Base-by-base conservation (phyloP, 2,329 filamentous ascomycete genomes). In the Fonsecaea multimorphosa region DNA sequence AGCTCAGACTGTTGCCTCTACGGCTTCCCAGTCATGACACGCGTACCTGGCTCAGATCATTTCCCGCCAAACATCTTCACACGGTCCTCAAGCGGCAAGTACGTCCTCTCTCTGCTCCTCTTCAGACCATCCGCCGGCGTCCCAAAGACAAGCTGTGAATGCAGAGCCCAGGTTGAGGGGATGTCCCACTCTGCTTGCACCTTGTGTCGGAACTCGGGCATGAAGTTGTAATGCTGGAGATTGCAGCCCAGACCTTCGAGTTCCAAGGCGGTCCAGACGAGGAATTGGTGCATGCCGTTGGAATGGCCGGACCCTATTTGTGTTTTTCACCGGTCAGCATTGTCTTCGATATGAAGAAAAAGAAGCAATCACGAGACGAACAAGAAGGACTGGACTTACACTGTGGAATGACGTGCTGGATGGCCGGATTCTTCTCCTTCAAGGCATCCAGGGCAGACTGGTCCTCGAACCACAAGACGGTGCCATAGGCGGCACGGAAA, bases 151-250 rank as follows among this genome's bases (percentile, higher is more conserved):
- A 97, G 82, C 84, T 96, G 91, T 27, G 90, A 89, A 75, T 89
- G 86, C 70, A 96, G 85, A 74, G 86, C 86, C 92, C 92, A 97
- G 72, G 85, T 85, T 22, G 80, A 74, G 51, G 91, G 90, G 31
- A 96, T 72, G 64, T 85, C 84, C 90, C 91, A 97, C 72, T 87
- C 3, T 4, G 90, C 82, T 92, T 92, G 11, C 90, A 93, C 86
- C 54, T 81, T 81, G 14, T 75, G 66, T 11, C 76, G 59, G 58
- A 78, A 74, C 36, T 77, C 75, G 72, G 96, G 86, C 65, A 97
- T 79, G 27, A 92, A 92, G 85, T 92, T 94, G 84, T 96, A 96
- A 83, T 97, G 93, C 85, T 96, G 93, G 59, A 96, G 85, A 84
- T 93, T 96, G 76, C 89, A 90, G 70, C 92, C 92, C 62, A 96